phyloP scores from a whole-genome alignment of 208 protist genomes.

The Trypanosoma mega region DNA sequence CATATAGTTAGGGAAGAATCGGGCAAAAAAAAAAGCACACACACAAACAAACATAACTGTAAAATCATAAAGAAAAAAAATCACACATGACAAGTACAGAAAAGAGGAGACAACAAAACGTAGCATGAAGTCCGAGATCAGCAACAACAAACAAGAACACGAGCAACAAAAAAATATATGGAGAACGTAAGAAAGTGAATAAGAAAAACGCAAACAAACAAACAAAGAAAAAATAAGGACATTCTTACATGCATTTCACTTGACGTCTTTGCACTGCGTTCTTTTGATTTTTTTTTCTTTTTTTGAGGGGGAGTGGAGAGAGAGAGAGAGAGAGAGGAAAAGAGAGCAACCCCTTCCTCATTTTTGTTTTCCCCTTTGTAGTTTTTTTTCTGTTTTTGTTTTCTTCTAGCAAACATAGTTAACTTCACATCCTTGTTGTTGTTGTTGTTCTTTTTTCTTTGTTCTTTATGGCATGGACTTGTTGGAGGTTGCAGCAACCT shows the following conservation, averaged over 20 bases:
- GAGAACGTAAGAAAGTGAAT: not conserved
- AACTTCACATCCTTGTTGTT: constrained; percentile 1
- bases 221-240: constrained; percentile 8
- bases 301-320: not conserved
- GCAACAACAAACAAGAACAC: constrained; percentile 16
- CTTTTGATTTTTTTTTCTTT: not conserved
- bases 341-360: no score
- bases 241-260: not conserved
- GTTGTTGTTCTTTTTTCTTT: constrained; percentile 1
- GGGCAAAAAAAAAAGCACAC: no score
- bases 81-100: no score
- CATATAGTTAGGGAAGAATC: no score
- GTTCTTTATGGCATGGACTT: no score
- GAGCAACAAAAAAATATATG: not conserved
- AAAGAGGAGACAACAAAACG: no score
- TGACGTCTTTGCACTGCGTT: not conserved
- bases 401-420: no score
- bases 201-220: constrained; percentile 1
- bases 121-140: constrained; percentile 6
- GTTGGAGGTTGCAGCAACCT: not conserved
- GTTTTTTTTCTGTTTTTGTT: no score
- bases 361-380: no score
- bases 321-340: not conserved
- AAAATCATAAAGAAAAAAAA: no score
- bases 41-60: no score